Base-by-base conservation (phyloP, 2,329 filamentous ascomycete species). In the Lachnellula cervina region DNA sequence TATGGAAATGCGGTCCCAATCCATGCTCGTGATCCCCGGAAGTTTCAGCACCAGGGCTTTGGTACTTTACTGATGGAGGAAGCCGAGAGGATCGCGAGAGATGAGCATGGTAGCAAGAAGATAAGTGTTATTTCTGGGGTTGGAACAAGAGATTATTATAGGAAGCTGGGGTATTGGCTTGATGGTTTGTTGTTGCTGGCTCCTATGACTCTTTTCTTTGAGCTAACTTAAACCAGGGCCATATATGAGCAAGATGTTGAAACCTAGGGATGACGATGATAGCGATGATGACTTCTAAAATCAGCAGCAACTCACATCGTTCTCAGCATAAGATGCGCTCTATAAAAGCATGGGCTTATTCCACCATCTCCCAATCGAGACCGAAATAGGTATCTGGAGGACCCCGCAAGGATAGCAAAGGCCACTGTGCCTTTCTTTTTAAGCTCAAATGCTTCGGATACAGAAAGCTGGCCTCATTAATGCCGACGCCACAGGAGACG, bases 61-160 rank as follows among this genome's bases (percentile, higher is more conserved):
- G 94, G 94, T 48, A 99, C 94, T 1, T 72, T 99, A 59, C 70
- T 99, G 62, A 99, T 99, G 95, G 93, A 97, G 69, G 93, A 97
- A 74, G 95, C 94, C 0, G 94, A 97, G 75, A 81, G 92, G 51
- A 99, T 99, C 62, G 93, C 95, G 0, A 82, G 90, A 54, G 88
- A 97, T 62, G 94, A 99, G 74, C 94, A 99, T 69, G 89, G 91
- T 5, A 97, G 92, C 65, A 80, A 81, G 58, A 99, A 99, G 79
- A 90, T 99, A 54, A 94, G 90, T 68, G 91, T 99, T 63, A 99
- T 99, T 59, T 96, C 91, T n/a, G 94, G 94, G 32, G 92, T 99
- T 7, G 94, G 94, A 13, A 95, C 97, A 17, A 80, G 94, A 68
- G 95, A 90, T 68, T 99, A 99, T 71, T 99, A 99, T 70, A 86